Base-by-base conservation (phyloP, 2,329 filamentous ascomycete species). In the Cladosporium phlei region DNA sequence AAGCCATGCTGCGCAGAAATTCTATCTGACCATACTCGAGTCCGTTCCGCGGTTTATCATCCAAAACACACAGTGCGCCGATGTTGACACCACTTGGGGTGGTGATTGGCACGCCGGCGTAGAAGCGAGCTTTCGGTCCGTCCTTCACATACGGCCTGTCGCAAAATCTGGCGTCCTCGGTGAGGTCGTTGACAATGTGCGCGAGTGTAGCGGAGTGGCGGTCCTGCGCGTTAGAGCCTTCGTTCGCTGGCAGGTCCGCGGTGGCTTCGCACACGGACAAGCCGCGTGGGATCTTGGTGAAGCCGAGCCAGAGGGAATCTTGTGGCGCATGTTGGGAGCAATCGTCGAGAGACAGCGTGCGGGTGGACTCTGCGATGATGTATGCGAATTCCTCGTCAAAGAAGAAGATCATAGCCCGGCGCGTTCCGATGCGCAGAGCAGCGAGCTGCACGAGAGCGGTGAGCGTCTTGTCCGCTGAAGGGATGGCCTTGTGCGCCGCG, bases 51-150 rank as follows among this genome's bases (percentile, higher is more conserved):
- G 77, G 73, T 16, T 71, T 67, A 33, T 77, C 73, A 53, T 84
- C 80, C 3, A 81, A 66, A 2, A 84, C 73, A 43, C 76, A 75
- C 49, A 81, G 79, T 9, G 72, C 74, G 8, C 82, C 82, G 46
- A 86, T 78, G 37, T 74, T 73, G 55, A 77, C 75, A 19, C 77
- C 74, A 28, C 71, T 74, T 0, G 74, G 73, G 2, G 77, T 80
- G 20, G 74, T 72, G 45, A 86, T 77, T 0, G 82, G 82, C 0
- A 83, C 80, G 14, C 76, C 76, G 5, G 76, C 77, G 49, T 79
- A 78, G 56, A 80, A 80, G 6, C 57, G 55, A 6, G 55, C 59
- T 14, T 51, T 55, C 0, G 62, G 61, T n/a, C 54, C 55, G 30
- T 49, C 54, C 5, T 28, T 52, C 2, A 64, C 60, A 46, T 57